Evolutionary conservation across 805 yeast species (phyloP).

Genomic region (Teunomyces gatunensis): DNA sequence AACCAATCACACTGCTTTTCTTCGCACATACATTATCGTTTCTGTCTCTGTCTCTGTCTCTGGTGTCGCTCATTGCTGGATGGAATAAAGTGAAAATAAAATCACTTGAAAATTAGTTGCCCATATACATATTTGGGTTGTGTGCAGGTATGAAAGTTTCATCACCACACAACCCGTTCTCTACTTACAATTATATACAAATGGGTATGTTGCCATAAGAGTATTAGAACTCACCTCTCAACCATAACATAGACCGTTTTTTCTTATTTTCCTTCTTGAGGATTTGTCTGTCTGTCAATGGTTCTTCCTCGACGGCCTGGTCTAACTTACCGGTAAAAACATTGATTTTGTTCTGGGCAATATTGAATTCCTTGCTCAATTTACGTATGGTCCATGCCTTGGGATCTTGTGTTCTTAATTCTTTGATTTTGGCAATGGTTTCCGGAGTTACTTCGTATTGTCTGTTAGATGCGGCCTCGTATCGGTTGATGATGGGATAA

Average conservation of each 20-base stretch:
- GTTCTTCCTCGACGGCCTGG: conserved; percentile 30
- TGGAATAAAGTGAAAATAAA: no score
- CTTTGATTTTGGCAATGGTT: conserved; percentile 55
- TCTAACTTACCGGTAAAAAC: conserved; percentile 41
- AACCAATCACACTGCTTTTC: not conserved
- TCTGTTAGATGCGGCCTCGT: conserved; percentile 36
- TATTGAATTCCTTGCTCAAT: conserved; percentile 57
- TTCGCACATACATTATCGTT: conserved; percentile 1
- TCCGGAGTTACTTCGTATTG: conserved; percentile 56
- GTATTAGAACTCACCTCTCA: conserved; percentile 48
- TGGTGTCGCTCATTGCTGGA: conserved; percentile 7
- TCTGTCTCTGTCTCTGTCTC: conserved; percentile 5
- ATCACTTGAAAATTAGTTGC: no score
- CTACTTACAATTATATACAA: conserved; percentile 4
- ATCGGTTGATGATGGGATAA: conserved; percentile 40
- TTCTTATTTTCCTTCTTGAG: conserved; percentile 51
- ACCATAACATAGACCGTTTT: conserved; percentile 63
- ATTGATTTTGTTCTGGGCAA: conserved; percentile 40
- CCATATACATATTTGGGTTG: no score
- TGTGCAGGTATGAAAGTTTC: not conserved
- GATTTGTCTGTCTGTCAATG: conserved; percentile 45
- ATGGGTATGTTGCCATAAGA: no score
- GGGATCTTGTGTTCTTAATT: conserved; percentile 58
- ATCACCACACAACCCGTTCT: not conserved
- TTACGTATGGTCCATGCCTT: conserved; percentile 58